phyloP scores from a whole-genome alignment of 176 grass and related monocot species.

The maize (Zea mays) region Zm-B73-REFERENCE-NAM-5.0 NC_050099.1:92030001-92030500 shows the following conservation, averaged over 20 bases:
- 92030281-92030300: slow-evolving; percentile 63
- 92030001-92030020: slow-evolving; percentile 72
- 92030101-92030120: slow-evolving; percentile 84
- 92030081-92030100: slow-evolving; percentile 52
- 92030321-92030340: slow-evolving; percentile 57
- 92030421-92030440: slow-evolving; percentile 43
- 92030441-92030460: background rate
- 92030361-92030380: slow-evolving; percentile 83
- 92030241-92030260: slow-evolving; percentile 79
- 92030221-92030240: slow-evolving; percentile 75
- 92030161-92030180: slow-evolving; percentile 80
- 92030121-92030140: slow-evolving; percentile 84
- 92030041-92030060: slow-evolving; percentile 23
- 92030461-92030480: slow-evolving; percentile 19
- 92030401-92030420: slow-evolving; percentile 77
- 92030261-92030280: slow-evolving; percentile 58
- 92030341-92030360: slow-evolving; percentile 71
- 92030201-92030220: slow-evolving; percentile 59
- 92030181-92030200: slow-evolving; percentile 76
- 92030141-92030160: slow-evolving; percentile 80
- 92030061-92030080: background rate
- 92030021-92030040: slow-evolving; percentile 54
- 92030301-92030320: slow-evolving; percentile 86
- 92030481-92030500: slow-evolving; percentile 19
- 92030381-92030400: slow-evolving; percentile 75